A percentile compares a stretch with the other conserved stretches of the same genome.
Evolutionary conservation across 2,329 filamentous ascomycete genomes (phyloP).

Genomic region (Penicillium sp.): DNA sequence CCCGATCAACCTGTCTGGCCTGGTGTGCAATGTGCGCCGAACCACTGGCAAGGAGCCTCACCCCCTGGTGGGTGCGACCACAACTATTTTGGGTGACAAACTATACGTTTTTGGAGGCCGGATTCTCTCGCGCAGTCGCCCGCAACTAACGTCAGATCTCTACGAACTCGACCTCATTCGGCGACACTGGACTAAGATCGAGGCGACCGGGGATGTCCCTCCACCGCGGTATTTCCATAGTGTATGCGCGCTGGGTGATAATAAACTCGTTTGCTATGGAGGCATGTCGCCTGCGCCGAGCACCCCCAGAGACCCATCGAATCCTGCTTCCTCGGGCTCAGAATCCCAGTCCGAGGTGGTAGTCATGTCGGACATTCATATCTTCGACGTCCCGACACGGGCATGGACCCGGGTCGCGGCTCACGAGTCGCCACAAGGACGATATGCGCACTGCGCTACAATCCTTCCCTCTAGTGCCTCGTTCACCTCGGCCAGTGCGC

Average conservation of each 20-base stretch:
- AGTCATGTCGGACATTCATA: slow-evolving; percentile 97
- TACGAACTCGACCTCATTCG: slow-evolving; percentile 92
- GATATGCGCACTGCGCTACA: slow-evolving; percentile 95
- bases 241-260: slow-evolving; percentile 89
- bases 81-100: slow-evolving; percentile 92
- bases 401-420: slow-evolving; percentile 86
- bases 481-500: slow-evolving; percentile 83
- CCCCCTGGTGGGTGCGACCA: slow-evolving; percentile 91
- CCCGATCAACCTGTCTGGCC: slow-evolving; percentile 67
- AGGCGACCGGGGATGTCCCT: slow-evolving; percentile 82
- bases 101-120: slow-evolving; percentile 95
- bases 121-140: slow-evolving; percentile 80
- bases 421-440: slow-evolving; percentile 83
- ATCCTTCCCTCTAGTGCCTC: slow-evolving; percentile 86
- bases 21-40: slow-evolving; percentile 73
- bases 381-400: slow-evolving; percentile 83
- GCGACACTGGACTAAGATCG: slow-evolving; percentile 90
- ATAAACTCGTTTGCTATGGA: slow-evolving; percentile 96
- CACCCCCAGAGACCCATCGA: slow-evolving; percentile 52
- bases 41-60: slow-evolving; percentile 92
- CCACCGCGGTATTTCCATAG: slow-evolving; percentile 97
- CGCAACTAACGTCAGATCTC: slow-evolving; percentile 84
- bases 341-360: slow-evolving; percentile 84
- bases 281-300: slow-evolving; percentile 86
- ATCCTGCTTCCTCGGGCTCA: slow-evolving; percentile 45